Evolutionary conservation across 176 grass and related monocot species (phyloP), one percentile per base, ranked within the genome.

Genomic region (Ampelocalamus luodianensis): DNA sequence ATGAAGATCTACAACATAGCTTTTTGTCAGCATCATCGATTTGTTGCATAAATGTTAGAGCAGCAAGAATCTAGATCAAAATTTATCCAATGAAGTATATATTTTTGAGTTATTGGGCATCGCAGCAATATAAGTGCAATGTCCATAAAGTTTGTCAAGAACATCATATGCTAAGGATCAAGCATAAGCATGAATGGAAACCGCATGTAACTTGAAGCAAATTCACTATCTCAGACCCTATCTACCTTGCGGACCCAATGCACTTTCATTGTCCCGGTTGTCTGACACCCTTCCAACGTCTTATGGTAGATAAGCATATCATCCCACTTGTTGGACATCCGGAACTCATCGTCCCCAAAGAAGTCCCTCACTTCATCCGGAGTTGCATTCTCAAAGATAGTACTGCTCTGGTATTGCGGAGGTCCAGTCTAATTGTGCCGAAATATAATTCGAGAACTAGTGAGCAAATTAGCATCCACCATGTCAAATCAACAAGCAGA

Each of bases 241-340:
- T 82, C 68, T 45, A 93, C 94, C 91, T 97, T 97, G 26, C 94
- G 91, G 71, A 97, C 78, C 94, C 91, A 97, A 81, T 97, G 91
- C 45, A 97, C 94, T 80, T 91, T 81, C 91, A 86, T 93, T 4
- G 43, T 88, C 48, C 94, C 94, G 3, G 94, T 97, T 69, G 69
- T 90, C 15, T 86, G 78, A 50, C 91, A 93, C 54, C 83, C 85
- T 64, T 93, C 89, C 72, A 97, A 74, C 0, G 88, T 93, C 37
- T 93, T 81, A 48, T 93, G 86, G 56, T 89, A 83, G 59, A 97
- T 90, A 15, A 97, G 94, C 94, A 97, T 97, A 68, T 97, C 94
- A 34, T 93, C 94, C 94, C 94, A 97, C 85, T 93, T 93, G 68
- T 97, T 97, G 32, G 89, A 90, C 56, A 93, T 88, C 46, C 91